Base-by-base conservation (phyloP, 805 yeast genomes). In the Saccharomycopsis fermentans region DNA sequence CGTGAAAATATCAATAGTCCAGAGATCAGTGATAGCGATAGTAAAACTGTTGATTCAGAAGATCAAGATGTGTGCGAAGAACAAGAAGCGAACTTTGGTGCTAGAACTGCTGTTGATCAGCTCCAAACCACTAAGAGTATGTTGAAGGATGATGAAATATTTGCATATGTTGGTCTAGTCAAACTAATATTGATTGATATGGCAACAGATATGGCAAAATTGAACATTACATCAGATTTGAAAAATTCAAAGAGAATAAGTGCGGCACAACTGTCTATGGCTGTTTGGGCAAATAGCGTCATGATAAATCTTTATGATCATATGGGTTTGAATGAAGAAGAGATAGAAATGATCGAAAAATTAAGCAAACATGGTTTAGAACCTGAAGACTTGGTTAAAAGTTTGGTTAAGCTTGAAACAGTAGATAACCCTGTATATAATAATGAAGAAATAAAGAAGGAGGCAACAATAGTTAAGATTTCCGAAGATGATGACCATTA, bases 91-190 rank as follows among this genome's bases (percentile, higher is more conserved):
- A 66, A 71, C 8, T 69, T 68, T n/a, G 64, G 47, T 21, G 63
- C 65, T 55, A 60, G 74, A 24, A 75, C 76, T 62, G 81, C 89
- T 0, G 71, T 72, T n/a, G 81, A 80, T 52, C 95, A 91, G 58
- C 73, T 94, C 63, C 81, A 81, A 57, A 80, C 92, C 1, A 94
- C 97, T 4, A 89, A 84, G 68, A 80, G 82, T 26, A 80, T 94
- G 81, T 76, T 94, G 16, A 77, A 83, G 6, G 98, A 90, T 17
- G 76, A 86, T 16, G 97, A 94, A 69, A 85, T 88, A 66, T 85
- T 91, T 62, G 98, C 98, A 1, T 94, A 94, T 67, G 87, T 87
- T 6, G 98, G 97, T 0, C 76, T 92, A 9, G 83, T 86, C 8
- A 86, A 87, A 64, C 78, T 94, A 37, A 77, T 86, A 5, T 79